phyloP scores from a whole-genome alignment of 441 rosid species.

The Populus trichocarpa region DNA sequence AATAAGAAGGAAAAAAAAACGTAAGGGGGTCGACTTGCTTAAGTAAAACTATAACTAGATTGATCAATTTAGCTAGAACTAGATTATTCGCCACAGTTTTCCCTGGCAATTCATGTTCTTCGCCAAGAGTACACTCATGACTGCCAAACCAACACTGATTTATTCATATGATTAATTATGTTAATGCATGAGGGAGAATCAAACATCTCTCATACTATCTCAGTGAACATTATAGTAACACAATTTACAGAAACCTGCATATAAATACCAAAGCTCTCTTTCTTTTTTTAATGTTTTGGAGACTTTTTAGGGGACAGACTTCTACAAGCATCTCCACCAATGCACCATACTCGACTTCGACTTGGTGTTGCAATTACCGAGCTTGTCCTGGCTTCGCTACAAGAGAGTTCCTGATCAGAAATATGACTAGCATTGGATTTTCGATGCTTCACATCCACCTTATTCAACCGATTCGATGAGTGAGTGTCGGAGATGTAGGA shows the following conservation, averaged over 20 bases:
- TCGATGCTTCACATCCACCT: constrained; percentile 30
- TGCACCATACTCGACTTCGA: constrained; percentile 54
- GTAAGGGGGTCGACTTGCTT: no score
- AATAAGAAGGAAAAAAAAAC: no score
- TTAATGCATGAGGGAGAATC: not conserved
- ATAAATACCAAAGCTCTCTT: not conserved
- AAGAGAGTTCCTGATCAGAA: constrained; percentile 30
- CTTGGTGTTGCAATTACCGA: constrained; percentile 51
- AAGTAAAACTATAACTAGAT: not conserved
- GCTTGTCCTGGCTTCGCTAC: constrained; percentile 39
- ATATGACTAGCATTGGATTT: constrained; percentile 21
- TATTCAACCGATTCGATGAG: constrained; percentile 41
- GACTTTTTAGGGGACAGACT: constrained; percentile 1
- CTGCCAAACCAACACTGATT: not conserved
- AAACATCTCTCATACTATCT: not conserved
- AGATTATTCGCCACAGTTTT: not conserved
- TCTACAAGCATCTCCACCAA: constrained; percentile 48
- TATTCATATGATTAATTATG: no score
- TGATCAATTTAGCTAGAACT: not conserved
- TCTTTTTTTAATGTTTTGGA: not conserved
- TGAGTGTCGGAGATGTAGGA: constrained; percentile 35
- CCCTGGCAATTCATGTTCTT: not conserved
- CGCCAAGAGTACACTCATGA: not conserved
- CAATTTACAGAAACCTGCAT: not conserved
- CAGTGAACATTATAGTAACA: not conserved